Evolutionary conservation across 805 yeast genomes (phyloP), one percentile per base, ranked within the genome.

Genomic region (Helenozyma rhizophorensis): DNA sequence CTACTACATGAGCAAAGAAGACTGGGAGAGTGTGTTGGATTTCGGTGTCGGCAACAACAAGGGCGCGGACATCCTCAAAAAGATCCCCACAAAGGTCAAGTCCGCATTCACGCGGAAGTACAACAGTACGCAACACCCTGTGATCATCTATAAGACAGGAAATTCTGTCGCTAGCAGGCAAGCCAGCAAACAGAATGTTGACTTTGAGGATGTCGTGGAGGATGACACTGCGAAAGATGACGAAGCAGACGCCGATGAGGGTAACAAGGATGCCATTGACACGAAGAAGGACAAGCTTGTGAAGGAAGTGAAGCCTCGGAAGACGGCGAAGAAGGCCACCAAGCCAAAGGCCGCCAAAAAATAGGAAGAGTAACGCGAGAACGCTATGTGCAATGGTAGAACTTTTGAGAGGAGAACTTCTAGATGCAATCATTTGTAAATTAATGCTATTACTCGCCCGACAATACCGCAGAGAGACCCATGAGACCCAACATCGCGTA

Each of bases 1-100:
- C 22, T 93, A 93, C 57, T 93, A 78, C 50, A 56, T 93, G 23
- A 83, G 95, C 6, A 83, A 78, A 49, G 95, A 89, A 37, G 97
- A 93, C 57, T 90, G 95, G 89, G 97, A 90, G 51, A 72, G 72
- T 14, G 63, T 93, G 9, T 69, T 87, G 73, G 97, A 89, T 42
- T 75, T 89, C 40, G 82, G 86, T 12, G 80, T 88, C 9, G 95
- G 95, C 0, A 30, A 33, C 12, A 24, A 38, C n/a, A 55, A 56
- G 21, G 60, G 68, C 34, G 75, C 72, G 6, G 49, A 54, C 1
- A 43, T 62, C 9, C 45, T 72, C 35, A 85, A 85, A 57, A 72
- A 74, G 47, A 70, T 90, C 4, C 78, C 90, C 8, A 74, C 96
- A 1, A 70, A 79, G n/a, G 78, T 77, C 11, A 94, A 93, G 55